phyloP scores from a whole-genome alignment of 805 yeast species.

The Scheffersomyces stipitis region DNA sequence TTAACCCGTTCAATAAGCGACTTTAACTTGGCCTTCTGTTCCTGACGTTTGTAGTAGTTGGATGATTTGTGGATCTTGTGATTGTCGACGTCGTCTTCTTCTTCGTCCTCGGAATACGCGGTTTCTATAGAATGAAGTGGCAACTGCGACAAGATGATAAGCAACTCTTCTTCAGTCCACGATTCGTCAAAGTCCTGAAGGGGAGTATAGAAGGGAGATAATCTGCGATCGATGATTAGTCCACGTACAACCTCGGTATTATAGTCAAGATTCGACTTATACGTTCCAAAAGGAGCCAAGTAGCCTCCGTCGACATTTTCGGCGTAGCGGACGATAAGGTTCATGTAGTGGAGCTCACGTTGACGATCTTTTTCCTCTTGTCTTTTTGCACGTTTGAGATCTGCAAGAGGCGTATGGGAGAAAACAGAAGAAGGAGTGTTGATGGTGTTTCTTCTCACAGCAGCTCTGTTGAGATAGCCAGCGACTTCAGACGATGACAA shows the following conservation, averaged over 20 bases:
- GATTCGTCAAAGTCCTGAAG: slow-evolving; percentile 70
- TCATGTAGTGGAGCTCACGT: slow-evolving; percentile 54
- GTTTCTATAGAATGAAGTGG: slow-evolving; percentile 58
- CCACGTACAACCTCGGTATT: slow-evolving; percentile 70
- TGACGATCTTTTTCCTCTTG: slow-evolving; percentile 56
- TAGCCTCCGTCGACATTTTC: slow-evolving; percentile 94
- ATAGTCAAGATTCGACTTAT: slow-evolving; percentile 74
- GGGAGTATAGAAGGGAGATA: slow-evolving; percentile 92
- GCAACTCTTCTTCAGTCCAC: slow-evolving; percentile 72
- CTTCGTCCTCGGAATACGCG: slow-evolving; percentile 49
- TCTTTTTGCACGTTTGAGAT: slow-evolving; percentile 19
- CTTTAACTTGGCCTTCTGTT: slow-evolving; percentile 47
- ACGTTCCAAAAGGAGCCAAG: slow-evolving; percentile 88
- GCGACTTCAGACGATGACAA: slow-evolving; percentile 3
- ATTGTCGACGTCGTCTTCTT: slow-evolving; percentile 59
- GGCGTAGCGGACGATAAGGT: slow-evolving; percentile 56
- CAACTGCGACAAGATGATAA: slow-evolving; percentile 45
- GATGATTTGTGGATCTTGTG: slow-evolving; percentile 54
- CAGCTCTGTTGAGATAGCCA: not conserved
- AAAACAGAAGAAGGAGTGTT: slow-evolving; percentile 18
- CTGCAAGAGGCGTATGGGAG: slow-evolving; percentile 12
- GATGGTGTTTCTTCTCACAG: slow-evolving; percentile 20
- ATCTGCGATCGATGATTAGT: slow-evolving; percentile 62
- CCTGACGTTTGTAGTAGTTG: slow-evolving; percentile 48
- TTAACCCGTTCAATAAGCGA: slow-evolving; percentile 32